Conservation (phyloP, 2,329 filamentous ascomycete species). For the Neophaeococcomyces mojaviensis region DNA sequence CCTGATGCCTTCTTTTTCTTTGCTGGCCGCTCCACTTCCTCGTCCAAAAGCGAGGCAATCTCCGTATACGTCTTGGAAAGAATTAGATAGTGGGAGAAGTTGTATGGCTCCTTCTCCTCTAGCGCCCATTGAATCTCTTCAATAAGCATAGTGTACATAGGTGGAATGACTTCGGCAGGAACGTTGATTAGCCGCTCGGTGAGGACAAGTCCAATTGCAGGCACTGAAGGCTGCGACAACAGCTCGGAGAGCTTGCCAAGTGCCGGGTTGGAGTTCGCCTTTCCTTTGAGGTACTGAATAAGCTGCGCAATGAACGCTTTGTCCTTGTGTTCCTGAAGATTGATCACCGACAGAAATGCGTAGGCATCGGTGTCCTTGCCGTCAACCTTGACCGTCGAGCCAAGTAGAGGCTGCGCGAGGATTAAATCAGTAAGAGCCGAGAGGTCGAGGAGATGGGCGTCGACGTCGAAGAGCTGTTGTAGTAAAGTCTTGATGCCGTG, state of each 20-base stretch:
- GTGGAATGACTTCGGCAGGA: conserved; percentile 84
- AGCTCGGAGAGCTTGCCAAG: conserved; percentile 53
- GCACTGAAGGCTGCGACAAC: conserved; percentile 45
- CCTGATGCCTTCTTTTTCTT: conserved; percentile 58
- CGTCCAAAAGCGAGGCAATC: conserved; percentile 70
- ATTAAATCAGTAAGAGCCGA: conserved; percentile 81
- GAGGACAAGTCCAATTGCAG: conserved; percentile 74
- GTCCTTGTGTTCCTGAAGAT: conserved; percentile 67
- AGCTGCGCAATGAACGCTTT: conserved; percentile 66
- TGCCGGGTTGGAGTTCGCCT: conserved; percentile 45
- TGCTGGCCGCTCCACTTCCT: conserved; percentile 52
- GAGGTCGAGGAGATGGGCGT: conserved; percentile 77
- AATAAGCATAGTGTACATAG: conserved; percentile 87
- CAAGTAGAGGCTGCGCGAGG: conserved; percentile 75
- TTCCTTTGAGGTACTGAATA: conserved; percentile 59
- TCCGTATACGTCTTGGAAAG: conserved; percentile 89
- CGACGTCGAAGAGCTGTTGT: conserved; percentile 85
- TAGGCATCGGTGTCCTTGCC: conserved; percentile 88
- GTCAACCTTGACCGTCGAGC: conserved; percentile 95
- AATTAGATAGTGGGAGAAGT: conserved; percentile 87
- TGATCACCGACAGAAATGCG: conserved; percentile 82
- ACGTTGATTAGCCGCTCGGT: conserved; percentile 94
- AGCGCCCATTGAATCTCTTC: conserved; percentile 86
- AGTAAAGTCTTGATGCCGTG: conserved; percentile 86
- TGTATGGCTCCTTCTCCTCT: conserved; percentile 84